Evolutionary conservation across 1,284 basidiomycete species (phyloP).

Genomic region (Pseudozyma sp.): DNA sequence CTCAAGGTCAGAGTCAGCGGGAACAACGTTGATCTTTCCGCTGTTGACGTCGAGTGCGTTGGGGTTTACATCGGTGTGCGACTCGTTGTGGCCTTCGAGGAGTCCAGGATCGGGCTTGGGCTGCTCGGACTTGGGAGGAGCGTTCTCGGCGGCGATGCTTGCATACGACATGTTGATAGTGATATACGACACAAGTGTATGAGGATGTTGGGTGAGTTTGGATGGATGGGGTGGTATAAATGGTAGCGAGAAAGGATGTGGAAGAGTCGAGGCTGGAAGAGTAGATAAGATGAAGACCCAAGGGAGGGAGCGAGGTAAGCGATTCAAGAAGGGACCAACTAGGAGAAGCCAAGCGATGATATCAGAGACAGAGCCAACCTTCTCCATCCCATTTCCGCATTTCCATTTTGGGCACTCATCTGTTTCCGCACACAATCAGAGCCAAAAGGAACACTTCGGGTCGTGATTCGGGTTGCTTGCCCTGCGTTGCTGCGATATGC

Average conservation of each 20-base stretch:
- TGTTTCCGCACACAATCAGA: neutral
- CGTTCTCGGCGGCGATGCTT: constrained; percentile 52
- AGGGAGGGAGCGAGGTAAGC: neutral
- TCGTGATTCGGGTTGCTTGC: neutral
- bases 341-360: neutral
- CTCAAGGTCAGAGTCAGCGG: constrained; percentile 48
- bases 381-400: no score
- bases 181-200: no score
- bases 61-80: constrained; percentile 11
- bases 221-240: neutral
- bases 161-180: constrained; percentile 47
- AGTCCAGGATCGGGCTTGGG: constrained; percentile 48
- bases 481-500: no score
- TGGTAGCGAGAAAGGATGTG: neutral
- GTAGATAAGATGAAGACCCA: neutral
- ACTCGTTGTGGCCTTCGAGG: constrained; percentile 45
- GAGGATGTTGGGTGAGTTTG: neutral
- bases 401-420: neutral
- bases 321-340: no score
- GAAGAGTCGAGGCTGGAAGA: neutral
- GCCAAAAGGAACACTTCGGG: neutral
- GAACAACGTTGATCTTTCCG: constrained; percentile 56
- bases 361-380: constrained; percentile 2
- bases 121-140: constrained; percentile 49
- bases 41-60: constrained; percentile 50